Percentiles rank a stretch among this genome's conserved stretches.
Evolutionary conservation across 768 basidiomycete genomes (phyloP).

Genomic region (Rhizopogon roseolus): DNA sequence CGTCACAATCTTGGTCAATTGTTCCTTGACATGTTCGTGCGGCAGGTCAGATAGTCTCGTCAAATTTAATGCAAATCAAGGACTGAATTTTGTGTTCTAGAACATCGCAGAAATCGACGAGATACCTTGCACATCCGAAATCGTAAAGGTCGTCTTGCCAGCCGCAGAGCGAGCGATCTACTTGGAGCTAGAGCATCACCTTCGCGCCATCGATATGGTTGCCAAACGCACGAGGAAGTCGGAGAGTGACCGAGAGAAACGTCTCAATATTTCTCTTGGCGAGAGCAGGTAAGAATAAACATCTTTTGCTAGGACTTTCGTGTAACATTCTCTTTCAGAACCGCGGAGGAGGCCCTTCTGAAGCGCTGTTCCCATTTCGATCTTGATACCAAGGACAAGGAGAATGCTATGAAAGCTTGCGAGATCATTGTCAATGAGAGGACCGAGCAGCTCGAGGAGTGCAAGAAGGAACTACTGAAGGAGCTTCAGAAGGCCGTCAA

Average conservation of each 20-base stretch:
- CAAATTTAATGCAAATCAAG: not conserved
- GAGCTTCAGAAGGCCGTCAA: slow-evolving; percentile 63
- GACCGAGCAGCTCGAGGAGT: slow-evolving; percentile 71
- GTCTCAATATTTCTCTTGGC: slow-evolving; percentile 82
- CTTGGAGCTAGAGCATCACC: slow-evolving; percentile 88
- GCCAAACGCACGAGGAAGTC: slow-evolving; percentile 61
- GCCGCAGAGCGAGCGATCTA: slow-evolving; percentile 95
- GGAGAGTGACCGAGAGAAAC: slow-evolving; percentile 79
- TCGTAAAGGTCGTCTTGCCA: slow-evolving; percentile 68
- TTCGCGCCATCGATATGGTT: slow-evolving; percentile 86
- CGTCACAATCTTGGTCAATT: slow-evolving; percentile 78
- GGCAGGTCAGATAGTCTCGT: slow-evolving; percentile 54
- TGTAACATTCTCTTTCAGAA: slow-evolving; percentile 35
- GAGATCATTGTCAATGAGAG: slow-evolving; percentile 87
- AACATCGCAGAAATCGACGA: slow-evolving; percentile 97
- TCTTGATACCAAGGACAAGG: slow-evolving; percentile 62
- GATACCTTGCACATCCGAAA: slow-evolving; percentile 70
- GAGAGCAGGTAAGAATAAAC: slow-evolving; percentile 63
- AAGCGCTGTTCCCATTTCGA: slow-evolving; percentile 97
- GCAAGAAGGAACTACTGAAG: slow-evolving; percentile 64
- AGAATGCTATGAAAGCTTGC: slow-evolving; percentile 87
- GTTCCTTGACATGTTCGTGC: slow-evolving; percentile 78
- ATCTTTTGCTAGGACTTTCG: not conserved
- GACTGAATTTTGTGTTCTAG: slow-evolving; percentile 31
- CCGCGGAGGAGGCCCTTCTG: slow-evolving; percentile 88